Evolutionary conservation across 2,329 filamentous ascomycete species (phyloP).

Genomic region (Ophiosphaerella herpotricha): DNA sequence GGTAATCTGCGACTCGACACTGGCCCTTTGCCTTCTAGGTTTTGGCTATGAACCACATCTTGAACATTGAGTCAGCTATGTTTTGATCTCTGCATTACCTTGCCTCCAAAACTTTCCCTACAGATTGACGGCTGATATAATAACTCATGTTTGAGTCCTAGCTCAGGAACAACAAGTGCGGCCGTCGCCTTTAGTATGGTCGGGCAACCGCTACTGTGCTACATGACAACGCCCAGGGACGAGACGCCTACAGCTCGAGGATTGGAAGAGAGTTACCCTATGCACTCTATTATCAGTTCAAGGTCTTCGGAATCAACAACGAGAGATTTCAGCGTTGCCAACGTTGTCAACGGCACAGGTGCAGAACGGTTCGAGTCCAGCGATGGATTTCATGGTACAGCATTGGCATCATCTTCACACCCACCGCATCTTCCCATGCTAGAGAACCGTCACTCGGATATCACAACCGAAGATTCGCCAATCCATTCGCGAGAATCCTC

Average conservation of each 20-base stretch:
- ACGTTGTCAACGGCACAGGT: not conserved
- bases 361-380: not conserved
- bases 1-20: not conserved
- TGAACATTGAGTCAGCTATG: not conserved
- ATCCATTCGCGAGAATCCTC: not conserved
- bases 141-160: not conserved
- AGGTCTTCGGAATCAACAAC: conserved; percentile 2
- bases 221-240: not conserved
- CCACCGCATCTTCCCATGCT: not conserved
- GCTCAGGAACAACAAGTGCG: not conserved
- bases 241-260: not conserved
- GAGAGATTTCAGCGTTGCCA: not conserved
- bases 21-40: not conserved
- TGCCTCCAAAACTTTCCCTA: no score
- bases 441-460: not conserved
- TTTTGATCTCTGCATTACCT: not conserved
- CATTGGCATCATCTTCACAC: not conserved
- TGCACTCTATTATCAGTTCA: not conserved
- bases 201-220: not conserved
- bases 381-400: conserved; percentile 1
- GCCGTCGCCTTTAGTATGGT: not conserved
- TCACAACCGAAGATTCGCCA: not conserved
- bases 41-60: not conserved
- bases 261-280: not conserved
- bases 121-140: not conserved